Evolutionary conservation across 2,329 filamentous ascomycete genomes (phyloP), one percentile per base, ranked within the genome.

Genomic region (Hypoxylon sp.): DNA sequence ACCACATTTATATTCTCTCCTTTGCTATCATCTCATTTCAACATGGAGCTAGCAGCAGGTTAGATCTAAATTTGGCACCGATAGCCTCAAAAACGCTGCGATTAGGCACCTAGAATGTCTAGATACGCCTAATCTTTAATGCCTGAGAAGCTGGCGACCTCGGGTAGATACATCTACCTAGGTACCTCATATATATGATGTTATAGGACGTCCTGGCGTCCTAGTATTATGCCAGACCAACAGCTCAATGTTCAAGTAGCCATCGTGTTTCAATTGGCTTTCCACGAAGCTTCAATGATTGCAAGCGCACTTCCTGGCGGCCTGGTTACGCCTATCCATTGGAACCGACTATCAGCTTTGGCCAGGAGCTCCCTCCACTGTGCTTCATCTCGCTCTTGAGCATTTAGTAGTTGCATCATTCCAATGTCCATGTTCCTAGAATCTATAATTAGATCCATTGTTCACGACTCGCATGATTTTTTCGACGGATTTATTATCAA

Each of bases 391-490:
- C 53, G 39, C 13, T 57, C 53, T n/a, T 47, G 53, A 1, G 53
- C 53, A 35, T 57, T 57, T n/a, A 57, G 10, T 26, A 57, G 17
- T 14, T 57, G 53, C 53, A 57, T 57, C 53, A 57, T 57, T 11
- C 53, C 53, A 19, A 57, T 57, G 6, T 57, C 53, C 53, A 57
- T 57, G 17, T 57, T 57, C 42, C 53, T 57, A 47, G 17, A 31
- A 29, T 26, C 14, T 13, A 1, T 3, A 22, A 14, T 47, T n/a
- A 57, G 53, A 2, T n/a, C 11, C 14, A 29, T 8, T 33, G 10
- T n/a, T 19, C 33, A 31, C 4, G 17, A 11, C 14, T 55, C 14
- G n/a, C 13, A 22, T 22, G 42, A 3, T 17, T 17, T 22, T 54
- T 17, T 24, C 1, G 47, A 47, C 1, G 17, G 13, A 17, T 19